Base-by-base conservation (phyloP, 2,329 filamentous ascomycete genomes). In the Fusarium sp. region DNA sequence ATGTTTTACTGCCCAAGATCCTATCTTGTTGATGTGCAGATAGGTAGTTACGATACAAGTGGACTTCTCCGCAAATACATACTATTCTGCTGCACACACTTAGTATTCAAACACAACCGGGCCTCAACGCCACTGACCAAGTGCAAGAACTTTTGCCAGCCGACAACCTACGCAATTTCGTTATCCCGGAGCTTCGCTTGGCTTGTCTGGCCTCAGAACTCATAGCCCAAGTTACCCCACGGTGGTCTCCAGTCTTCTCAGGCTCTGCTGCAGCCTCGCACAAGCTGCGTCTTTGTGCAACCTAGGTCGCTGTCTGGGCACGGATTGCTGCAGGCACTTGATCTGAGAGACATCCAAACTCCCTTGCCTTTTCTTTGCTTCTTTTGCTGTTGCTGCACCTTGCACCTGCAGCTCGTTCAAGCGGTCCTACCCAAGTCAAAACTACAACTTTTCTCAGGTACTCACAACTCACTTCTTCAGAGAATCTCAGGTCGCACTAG, bases 31-130 rank as follows among this genome's bases (percentile, higher is more conserved):
- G 49, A 60, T 57, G 61, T 71, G 65, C 65, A 69, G 58, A 60
- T 36, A 69, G 58, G 52, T 36, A 71, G 49, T 22, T 22, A 46
- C 39, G 31, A 58, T 63, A 57, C 55, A 69, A 66, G 71, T 74
- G 71, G 66, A 63, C 60, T 71, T 35, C 46, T 73, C 65, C 67
- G 65, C 68, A 69, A 67, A 64, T 52, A 50, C 54, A 42, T 59
- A 45, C 59, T 71, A 56, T 53, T 55, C 62, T 58, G 49, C 72
- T 76, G 74, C 74, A 76, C 64, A 68, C 72, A 76, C 72, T 75
- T 65, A 69, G 69, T 64, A 65, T 36, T 35, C 55, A 64, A 45
- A 69, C 44, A 55, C 56, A 57, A 54, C 62, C 59, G 61, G 60
- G 64, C 64, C 71, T 73, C 70, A 61, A 31, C 63, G 47, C 65